Conservation (phyloP, 371 early-diverging fungal genomes). For the Lichtheimia hyalospora region DNA sequence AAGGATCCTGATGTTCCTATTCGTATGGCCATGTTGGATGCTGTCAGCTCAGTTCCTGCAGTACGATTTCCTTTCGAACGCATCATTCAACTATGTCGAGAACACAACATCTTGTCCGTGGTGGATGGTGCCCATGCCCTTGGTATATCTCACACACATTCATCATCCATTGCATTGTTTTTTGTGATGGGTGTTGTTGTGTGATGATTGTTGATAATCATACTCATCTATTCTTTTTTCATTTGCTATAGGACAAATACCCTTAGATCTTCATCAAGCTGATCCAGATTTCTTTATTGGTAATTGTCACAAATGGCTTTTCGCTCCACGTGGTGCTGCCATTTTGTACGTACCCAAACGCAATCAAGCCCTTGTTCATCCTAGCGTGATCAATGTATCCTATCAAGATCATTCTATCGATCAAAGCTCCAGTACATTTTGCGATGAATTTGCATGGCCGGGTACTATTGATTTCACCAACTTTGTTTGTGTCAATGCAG, state of each 20-base stretch:
- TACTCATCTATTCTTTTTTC: too few species aligned
- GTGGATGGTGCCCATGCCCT: conserved; percentile 77
- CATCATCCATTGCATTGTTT: background rate
- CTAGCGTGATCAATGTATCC: conserved; percentile 50
- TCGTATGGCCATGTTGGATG: conserved; percentile 58
- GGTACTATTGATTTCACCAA: conserved; percentile 37
- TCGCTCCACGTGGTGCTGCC: conserved; percentile 59
- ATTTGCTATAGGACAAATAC: conserved; percentile 52
- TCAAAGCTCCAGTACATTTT: conserved; percentile 21
- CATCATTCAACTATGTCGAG: conserved; percentile 43
- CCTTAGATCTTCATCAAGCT: conserved; percentile 51
- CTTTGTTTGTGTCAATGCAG: conserved; percentile 48
- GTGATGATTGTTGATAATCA: too few species aligned
- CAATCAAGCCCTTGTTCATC: conserved; percentile 54
- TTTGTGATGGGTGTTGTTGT: background rate
- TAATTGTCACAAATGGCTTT: conserved; percentile 81
- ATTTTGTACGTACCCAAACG: conserved; percentile 55
- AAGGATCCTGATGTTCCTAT: conserved; percentile 31
- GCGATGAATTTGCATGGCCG: conserved; percentile 43
- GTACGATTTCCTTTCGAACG: conserved; percentile 61
- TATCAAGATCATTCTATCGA: conserved; percentile 27
- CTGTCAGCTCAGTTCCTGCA: conserved; percentile 57
- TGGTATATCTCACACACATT: conserved; percentile 20
- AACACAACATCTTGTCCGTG: conserved; percentile 55
- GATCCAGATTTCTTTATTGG: conserved; percentile 72